Conservation (phyloP, 2,329 filamentous ascomycete genomes). For the Thelonectria discophora region DNA sequence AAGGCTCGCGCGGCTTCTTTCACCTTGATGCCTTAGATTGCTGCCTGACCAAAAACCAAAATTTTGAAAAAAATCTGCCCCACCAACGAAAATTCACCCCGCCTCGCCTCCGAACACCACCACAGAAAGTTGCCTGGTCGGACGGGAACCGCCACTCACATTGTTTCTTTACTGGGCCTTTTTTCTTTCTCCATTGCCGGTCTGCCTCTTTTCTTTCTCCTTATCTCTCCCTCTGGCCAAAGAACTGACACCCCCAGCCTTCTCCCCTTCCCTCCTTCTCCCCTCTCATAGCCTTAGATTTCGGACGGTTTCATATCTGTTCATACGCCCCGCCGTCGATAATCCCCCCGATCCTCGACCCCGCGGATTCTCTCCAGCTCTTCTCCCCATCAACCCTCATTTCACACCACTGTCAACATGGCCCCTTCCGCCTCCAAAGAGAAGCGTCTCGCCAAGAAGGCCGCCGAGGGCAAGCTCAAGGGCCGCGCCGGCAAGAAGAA, state of each 20-base stretch:
- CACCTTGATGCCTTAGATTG: constrained; percentile 48
- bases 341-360: constrained; percentile 38
- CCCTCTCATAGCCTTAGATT: constrained; percentile 35
- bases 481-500: constrained; percentile 77
- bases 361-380: constrained; percentile 34
- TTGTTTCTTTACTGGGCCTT: constrained; percentile 38
- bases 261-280: constrained; percentile 32
- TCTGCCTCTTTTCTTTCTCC: constrained; percentile 26
- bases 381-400: constrained; percentile 14
- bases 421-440: constrained; percentile 73
- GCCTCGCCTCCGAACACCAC: constrained; percentile 48
- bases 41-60: constrained; percentile 49
- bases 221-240: constrained; percentile 30
- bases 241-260: constrained; percentile 38
- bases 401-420: constrained; percentile 58
- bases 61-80: constrained; percentile 49
- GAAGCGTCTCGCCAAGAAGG: constrained; percentile 76
- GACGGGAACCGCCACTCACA: constrained; percentile 42
- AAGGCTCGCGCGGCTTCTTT: constrained; percentile 19
- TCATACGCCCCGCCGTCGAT: constrained; percentile 34
- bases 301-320: constrained; percentile 22
- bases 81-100: constrained; percentile 54
- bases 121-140: constrained; percentile 36
- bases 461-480: constrained; percentile 72
- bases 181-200: constrained; percentile 32